A percentile compares a stretch with the other conserved stretches of the same genome.
Evolutionary conservation across 2,329 filamentous ascomycete genomes (phyloP).

Genomic region (Coniella lustricola): DNA sequence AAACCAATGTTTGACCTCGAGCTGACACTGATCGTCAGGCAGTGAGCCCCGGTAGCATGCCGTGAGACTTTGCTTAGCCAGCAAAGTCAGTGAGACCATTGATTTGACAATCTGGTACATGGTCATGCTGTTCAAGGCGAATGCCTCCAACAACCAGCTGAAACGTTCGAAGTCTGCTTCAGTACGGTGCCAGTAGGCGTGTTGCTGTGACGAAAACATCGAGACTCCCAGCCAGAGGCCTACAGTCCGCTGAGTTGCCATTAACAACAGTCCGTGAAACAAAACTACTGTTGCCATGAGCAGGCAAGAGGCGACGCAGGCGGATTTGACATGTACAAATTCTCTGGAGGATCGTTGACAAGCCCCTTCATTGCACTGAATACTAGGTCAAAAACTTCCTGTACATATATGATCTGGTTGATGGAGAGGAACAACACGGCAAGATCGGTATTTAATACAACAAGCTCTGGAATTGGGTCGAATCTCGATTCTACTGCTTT

Average conservation of each 20-base stretch:
- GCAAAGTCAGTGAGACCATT: background rate
- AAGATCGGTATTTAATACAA: background rate
- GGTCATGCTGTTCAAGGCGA: background rate
- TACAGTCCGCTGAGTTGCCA: background rate
- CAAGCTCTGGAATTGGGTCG: background rate
- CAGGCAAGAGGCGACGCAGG: background rate
- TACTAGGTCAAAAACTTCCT: background rate
- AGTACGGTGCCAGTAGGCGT: background rate
- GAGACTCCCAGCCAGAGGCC: background rate
- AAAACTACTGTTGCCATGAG: background rate
- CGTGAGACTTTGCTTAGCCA: background rate
- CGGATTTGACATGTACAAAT: background rate
- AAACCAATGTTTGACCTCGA: conserved; percentile 1
- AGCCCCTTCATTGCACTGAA: background rate
- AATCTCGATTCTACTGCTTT: background rate
- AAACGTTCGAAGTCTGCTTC: background rate
- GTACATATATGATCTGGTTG: background rate
- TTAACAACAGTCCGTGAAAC: too few species aligned
- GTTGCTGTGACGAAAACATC: background rate
- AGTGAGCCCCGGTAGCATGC: background rate
- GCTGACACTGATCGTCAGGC: background rate
- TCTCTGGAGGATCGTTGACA: too few species aligned
- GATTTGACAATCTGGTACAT: background rate
- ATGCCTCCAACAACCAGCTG: background rate
- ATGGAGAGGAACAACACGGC: background rate